Evolutionary conservation across 2,329 filamentous ascomycete genomes (phyloP).

Genomic region (Hypoxylon sp.): DNA sequence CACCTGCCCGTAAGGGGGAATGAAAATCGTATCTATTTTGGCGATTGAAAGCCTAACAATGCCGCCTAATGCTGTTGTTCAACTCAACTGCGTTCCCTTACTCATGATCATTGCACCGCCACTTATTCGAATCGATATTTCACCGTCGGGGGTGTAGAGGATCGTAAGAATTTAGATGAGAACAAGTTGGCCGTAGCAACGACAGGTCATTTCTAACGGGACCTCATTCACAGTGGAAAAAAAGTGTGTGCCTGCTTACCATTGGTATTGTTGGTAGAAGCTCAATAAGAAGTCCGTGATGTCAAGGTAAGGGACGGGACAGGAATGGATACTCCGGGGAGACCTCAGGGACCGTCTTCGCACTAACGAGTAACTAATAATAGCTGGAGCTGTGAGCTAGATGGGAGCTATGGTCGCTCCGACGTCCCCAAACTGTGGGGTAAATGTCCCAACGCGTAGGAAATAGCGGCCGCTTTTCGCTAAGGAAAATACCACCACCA

Average conservation of each 20-base stretch:
- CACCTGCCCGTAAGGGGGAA: conserved; percentile 11
- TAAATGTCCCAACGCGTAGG: conserved; percentile 29
- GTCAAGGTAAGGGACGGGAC: conserved; percentile 8
- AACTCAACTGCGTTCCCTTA: neutral
- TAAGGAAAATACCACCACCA: conserved; percentile 18
- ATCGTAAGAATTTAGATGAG: conserved; percentile 10
- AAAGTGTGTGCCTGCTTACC: conserved; percentile 5
- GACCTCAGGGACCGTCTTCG: neutral
- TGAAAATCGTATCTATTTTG: conserved; percentile 16
- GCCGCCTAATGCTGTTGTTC: neutral
- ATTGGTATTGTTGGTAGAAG: neutral
- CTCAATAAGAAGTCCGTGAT: neutral
- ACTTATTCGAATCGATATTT: conserved; percentile 12
- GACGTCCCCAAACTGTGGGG: conserved; percentile 27
- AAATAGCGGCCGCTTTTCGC: conserved; percentile 44
- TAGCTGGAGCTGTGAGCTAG: neutral
- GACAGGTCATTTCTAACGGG: conserved; percentile 4
- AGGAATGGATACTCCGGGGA: neutral
- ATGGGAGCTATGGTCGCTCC: neutral
- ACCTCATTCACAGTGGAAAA: neutral
- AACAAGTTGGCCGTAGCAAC: conserved; percentile 2
- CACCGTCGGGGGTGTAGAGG: neutral
- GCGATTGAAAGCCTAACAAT: conserved; percentile 9
- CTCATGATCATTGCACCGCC: conserved; percentile 19
- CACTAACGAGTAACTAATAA: conserved; percentile 21